A percentile compares a stretch with the other conserved stretches of the same genome.
Conservation (phyloP, 1,284 basidiomycete genomes). For the Ceratobasidium sp. region DNA sequence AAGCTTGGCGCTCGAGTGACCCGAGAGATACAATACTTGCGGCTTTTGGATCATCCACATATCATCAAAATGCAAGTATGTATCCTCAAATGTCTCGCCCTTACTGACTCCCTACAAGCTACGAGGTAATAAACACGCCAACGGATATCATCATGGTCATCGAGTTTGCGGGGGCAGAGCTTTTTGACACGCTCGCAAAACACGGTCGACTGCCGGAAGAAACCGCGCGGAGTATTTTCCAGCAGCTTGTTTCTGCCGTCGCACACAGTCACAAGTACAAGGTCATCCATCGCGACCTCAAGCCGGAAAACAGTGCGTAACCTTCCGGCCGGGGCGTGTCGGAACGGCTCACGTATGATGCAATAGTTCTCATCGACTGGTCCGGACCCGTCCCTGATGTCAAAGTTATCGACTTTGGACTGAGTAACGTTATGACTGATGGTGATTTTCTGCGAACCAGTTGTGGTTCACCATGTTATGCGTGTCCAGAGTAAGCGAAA, state of each 20-base stretch:
- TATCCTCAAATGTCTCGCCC: background rate
- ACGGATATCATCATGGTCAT: slow-evolving; percentile 96
- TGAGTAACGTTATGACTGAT: slow-evolving; percentile 85
- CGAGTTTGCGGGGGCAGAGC: slow-evolving; percentile 90
- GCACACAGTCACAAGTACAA: slow-evolving; percentile 94
- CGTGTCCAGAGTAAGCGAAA: slow-evolving; percentile 73
- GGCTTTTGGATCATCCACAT: slow-evolving; percentile 88
- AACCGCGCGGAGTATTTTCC: slow-evolving; percentile 90
- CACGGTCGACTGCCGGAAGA: slow-evolving; percentile 87
- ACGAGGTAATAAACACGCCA: slow-evolving; percentile 93
- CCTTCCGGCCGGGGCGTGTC: background rate
- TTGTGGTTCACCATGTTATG: slow-evolving; percentile 95
- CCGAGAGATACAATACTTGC: slow-evolving; percentile 95
- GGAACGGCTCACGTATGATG: background rate
- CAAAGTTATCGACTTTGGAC: slow-evolving; percentile 95
- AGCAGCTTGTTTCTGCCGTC: slow-evolving; percentile 94
- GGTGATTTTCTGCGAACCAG: slow-evolving; percentile 94
- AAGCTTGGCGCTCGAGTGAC: slow-evolving; percentile 94
- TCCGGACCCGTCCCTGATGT: slow-evolving; percentile 59
- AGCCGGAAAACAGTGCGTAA: slow-evolving; percentile 79
- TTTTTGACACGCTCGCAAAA: slow-evolving; percentile 94
- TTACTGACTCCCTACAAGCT: slow-evolving; percentile 59
- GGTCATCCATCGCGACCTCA: slow-evolving; percentile 95
- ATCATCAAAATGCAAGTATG: slow-evolving; percentile 89
- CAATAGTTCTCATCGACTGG: slow-evolving; percentile 47